phyloP scores from a whole-genome alignment of 2,329 filamentous ascomycete species.

The Fusarium circinatum region DNA sequence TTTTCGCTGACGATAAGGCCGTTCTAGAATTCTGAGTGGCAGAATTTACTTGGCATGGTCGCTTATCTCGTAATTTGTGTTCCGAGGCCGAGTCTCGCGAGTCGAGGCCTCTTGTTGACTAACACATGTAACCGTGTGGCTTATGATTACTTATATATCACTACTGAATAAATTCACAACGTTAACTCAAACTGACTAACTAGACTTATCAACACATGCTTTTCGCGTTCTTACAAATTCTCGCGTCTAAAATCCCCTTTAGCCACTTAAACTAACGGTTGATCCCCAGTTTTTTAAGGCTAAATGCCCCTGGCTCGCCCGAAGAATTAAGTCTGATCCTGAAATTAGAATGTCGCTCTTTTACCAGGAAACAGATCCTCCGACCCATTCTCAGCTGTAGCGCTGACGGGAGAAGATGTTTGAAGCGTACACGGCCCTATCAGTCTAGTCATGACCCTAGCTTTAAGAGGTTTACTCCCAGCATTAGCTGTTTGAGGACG shows the following conservation, averaged over 20 bases:
- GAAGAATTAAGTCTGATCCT: slow-evolving; percentile 6
- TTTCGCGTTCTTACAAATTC: neutral
- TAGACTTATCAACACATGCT: neutral
- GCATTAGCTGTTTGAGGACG: slow-evolving; percentile 5
- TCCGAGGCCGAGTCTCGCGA: neutral
- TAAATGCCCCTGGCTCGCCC: slow-evolving; percentile 9
- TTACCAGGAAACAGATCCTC: slow-evolving; percentile 26
- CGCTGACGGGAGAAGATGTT: neutral
- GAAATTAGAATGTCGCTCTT: slow-evolving; percentile 18
- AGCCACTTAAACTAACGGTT: neutral
- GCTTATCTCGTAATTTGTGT: slow-evolving; percentile 17
- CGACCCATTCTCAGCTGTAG: slow-evolving; percentile 1
- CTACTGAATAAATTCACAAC: neutral
- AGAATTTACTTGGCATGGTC: neutral
- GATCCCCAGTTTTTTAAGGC: slow-evolving; percentile 31
- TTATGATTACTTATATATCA: neutral
- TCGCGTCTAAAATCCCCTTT: neutral
- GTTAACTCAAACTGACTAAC: neutral
- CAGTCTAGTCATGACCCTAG: slow-evolving; percentile 9
- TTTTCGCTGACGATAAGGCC: slow-evolving; percentile 1
- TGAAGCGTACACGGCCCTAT: slow-evolving; percentile 10
- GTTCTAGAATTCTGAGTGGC: slow-evolving; percentile 29
- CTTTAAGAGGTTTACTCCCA: neutral
- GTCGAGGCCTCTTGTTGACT: slow-evolving; percentile 1
- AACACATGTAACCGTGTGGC: neutral